phyloP scores from a whole-genome alignment of 2,329 filamentous ascomycete species.

The Aphanoascus verrucosus region DNA sequence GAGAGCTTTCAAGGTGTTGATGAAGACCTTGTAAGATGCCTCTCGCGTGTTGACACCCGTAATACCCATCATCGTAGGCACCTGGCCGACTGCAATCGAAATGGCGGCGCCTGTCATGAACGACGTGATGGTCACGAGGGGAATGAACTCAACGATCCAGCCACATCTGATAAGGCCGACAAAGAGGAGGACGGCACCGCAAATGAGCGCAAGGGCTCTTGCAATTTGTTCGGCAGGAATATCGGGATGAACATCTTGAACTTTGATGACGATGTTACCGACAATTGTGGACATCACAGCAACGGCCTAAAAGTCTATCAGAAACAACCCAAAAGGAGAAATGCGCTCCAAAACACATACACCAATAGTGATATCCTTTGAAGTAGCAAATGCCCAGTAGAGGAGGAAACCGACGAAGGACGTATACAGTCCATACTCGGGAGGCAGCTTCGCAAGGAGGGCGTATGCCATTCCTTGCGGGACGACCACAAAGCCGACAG shows the following conservation, averaged over 20 bases:
- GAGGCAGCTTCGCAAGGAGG: slow-evolving; percentile 51
- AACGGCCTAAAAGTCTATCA: slow-evolving; percentile 39
- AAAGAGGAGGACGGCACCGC: slow-evolving; percentile 50
- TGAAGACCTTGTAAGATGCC: slow-evolving; percentile 43
- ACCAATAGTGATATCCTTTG: slow-evolving; percentile 41
- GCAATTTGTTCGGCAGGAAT: slow-evolving; percentile 48
- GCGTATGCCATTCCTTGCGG: slow-evolving; percentile 54
- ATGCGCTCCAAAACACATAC: neutral
- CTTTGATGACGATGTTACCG: slow-evolving; percentile 49
- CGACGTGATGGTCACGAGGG: slow-evolving; percentile 52
- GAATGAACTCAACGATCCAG: slow-evolving; percentile 56
- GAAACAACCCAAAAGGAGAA: neutral
- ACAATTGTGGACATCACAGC: slow-evolving; percentile 53
- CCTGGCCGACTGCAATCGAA: slow-evolving; percentile 55
- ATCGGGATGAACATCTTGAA: slow-evolving; percentile 38
- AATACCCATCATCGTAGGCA: slow-evolving; percentile 50
- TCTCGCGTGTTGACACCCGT: slow-evolving; percentile 42
- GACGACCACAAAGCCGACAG: slow-evolving; percentile 48
- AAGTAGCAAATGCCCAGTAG: slow-evolving; percentile 52
- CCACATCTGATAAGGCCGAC: slow-evolving; percentile 53
- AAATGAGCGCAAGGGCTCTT: slow-evolving; percentile 52
- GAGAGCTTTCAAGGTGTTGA: slow-evolving; percentile 48
- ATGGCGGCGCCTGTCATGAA: slow-evolving; percentile 58
- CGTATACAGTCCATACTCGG: slow-evolving; percentile 51
- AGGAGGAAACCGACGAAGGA: slow-evolving; percentile 49